Evolutionary conservation across 306 rosid species (phyloP), one percentile per base, ranked within the genome.

Genomic region (Echinosophora koreensis): DNA sequence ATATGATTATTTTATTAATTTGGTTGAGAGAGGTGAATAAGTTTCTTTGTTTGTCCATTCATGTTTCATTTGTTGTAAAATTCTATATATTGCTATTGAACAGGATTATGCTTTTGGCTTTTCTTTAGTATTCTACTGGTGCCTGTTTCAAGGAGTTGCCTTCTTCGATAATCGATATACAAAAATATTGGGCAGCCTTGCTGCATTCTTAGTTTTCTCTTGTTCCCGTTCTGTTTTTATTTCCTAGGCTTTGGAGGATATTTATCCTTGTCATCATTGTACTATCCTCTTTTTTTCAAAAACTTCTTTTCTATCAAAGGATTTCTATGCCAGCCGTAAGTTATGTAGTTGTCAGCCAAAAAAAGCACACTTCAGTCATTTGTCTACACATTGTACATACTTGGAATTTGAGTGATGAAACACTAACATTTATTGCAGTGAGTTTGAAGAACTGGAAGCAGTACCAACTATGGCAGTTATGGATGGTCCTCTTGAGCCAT

Each of bases 401-500:
- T 65, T 35, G 17, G 63, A 79, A 63, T 72, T 81, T 62, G 73
- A 44, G 68, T 55, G 62, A 39, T 42, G 68, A 66, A 54, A 16
- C 56, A 59, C 51, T 41, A 46, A 41, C 76, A 47, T 70, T 59
- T 77, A 16, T 71, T 82, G 79, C 83, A 88, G 91, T 10, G 91
- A 82, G 75, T 88, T 88, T 78, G 91, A 85, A 81, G 89, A 88
- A 67, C 81, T 88, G 46, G 89, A 88, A 74, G 89, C 91, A 39
- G 91, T 88, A 30, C 89, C 89, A 60, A 88, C 91, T 35, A 59
- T 85, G 89, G 91, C 91, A 83, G 87, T 88, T 51, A 88, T 88
- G 77, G 89, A 88, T 61, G 91, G 89, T 85, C 91, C 89, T 64
- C 84, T 83, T 15, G 91, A 85, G 38, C 87, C 91, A 12, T 59